A percentile compares a stretch with the other conserved stretches of the same genome.
Evolutionary conservation across 2,329 filamentous ascomycete genomes (phyloP).

Genomic region (Dactylellina drechsleri): DNA sequence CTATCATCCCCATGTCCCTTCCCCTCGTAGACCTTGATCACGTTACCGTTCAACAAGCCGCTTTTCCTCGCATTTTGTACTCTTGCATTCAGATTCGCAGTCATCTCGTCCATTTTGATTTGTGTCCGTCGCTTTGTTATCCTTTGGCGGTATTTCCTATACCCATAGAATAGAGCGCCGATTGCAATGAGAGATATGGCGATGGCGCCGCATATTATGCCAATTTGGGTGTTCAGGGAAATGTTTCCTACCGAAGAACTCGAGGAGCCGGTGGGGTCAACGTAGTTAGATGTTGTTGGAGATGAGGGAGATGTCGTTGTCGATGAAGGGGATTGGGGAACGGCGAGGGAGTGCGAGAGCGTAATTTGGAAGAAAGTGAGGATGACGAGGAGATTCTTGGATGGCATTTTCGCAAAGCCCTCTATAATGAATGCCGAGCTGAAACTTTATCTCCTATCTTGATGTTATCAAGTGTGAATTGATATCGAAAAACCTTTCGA

Average conservation of each 20-base stretch:
- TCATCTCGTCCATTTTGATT: slow-evolving; percentile 52
- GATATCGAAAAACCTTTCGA: too few relatives aligned
- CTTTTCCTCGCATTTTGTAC: slow-evolving; percentile 48
- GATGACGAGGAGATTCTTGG: slow-evolving; percentile 27
- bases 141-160: slow-evolving; percentile 48
- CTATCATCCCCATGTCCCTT: slow-evolving; percentile 27
- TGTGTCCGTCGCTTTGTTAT: slow-evolving; percentile 35
- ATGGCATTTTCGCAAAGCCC: slow-evolving; percentile 15
- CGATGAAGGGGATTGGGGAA: slow-evolving; percentile 25
- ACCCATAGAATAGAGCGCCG: slow-evolving; percentile 45
- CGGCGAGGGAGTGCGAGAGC: slow-evolving; percentile 41
- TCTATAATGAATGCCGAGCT: background rate
- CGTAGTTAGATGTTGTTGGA: slow-evolving; percentile 24
- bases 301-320: slow-evolving; percentile 21
- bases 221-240: slow-evolving; percentile 25
- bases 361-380: slow-evolving; percentile 40
- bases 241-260: slow-evolving; percentile 25
- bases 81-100: slow-evolving; percentile 34
- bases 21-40: slow-evolving; percentile 48
- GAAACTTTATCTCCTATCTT: too few relatives aligned
- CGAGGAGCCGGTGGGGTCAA: slow-evolving; percentile 28
- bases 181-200: slow-evolving; percentile 44
- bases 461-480: too few relatives aligned
- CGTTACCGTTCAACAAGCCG: slow-evolving; percentile 36
- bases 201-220: slow-evolving; percentile 45